phyloP scores from a whole-genome alignment of 306 rosid genomes.

The Benincasa hispida region DNA sequence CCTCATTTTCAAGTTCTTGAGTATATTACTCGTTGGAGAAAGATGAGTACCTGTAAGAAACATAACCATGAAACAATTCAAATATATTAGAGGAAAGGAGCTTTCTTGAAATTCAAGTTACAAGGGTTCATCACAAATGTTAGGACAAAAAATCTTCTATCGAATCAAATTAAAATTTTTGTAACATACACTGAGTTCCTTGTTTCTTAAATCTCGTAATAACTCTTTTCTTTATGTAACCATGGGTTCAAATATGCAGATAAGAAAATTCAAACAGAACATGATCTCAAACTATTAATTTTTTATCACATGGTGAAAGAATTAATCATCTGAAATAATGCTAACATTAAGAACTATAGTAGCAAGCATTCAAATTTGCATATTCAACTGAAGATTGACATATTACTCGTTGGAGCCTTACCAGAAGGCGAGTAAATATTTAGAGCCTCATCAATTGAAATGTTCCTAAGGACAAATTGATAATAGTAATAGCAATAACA shows the following conservation, averaged over 20 bases:
- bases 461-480: not conserved
- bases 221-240: not conserved
- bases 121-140: not conserved
- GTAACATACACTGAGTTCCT: not conserved
- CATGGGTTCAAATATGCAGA: not conserved
- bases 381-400: not conserved
- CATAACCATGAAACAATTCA: not conserved
- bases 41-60: conserved; percentile 61
- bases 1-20: not conserved
- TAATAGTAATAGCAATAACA: not conserved
- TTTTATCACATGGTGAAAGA: not conserved
- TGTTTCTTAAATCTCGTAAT: not conserved
- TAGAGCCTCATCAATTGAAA: no score
- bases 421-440: no score
- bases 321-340: not conserved
- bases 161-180: not conserved
- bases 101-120: not conserved
- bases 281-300: not conserved
- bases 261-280: not conserved
- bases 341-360: not conserved
- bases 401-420: not conserved
- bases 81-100: not conserved
- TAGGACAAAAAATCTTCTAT: not conserved
- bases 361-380: not conserved
- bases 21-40: conserved; percentile 58